Base-by-base conservation (phyloP, 768 basidiomycete species). In the Fibroporia radiculosa region DNA sequence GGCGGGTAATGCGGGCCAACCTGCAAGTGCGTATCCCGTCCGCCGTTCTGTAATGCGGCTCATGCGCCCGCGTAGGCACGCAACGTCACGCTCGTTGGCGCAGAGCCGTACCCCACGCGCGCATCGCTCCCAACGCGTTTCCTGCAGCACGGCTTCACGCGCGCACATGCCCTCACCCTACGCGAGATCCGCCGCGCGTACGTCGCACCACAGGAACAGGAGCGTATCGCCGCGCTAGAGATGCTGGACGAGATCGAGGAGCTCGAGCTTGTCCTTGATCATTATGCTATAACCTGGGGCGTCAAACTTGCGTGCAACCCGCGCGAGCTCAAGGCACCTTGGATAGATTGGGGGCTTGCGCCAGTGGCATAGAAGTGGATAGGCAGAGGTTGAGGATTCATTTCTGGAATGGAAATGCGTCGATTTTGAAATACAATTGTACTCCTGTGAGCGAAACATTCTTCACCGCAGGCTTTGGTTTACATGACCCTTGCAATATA, bases 171-270 rank as follows among this genome's bases (percentile, higher is more conserved):
- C 0, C 56, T 82, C 40, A 83, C 81, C 3, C 65, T 97, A 40
- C 77, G 79, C 51, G 77, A 84, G 7, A 80, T 96, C 35, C 70
- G 87, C 24, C 61, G 69, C 37, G 56, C 60, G 4, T 77, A 73
- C 48, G 69, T 81, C 28, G 58, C 61, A 0, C 49, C 45, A 0
- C 56, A 63, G 12, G 88, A 90, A 52, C 66, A 75, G 10, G 70
- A 73, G 42, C 70, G 84, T 84, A 83, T 93, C 56, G 74, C 85
- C 0, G 69, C 65, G 45, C 71, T 96, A 13, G 95, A 98, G 59
- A 73, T 88, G 63, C 73, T 99, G 4, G 95, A 98, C 58, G 93
- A 99, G 63, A 70, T 92, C 7, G 95, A 99, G 62, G 95, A 98
- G 63, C 72, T 99, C 16, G 85, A 93, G 46, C 74, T 99, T 4